Conservation (phyloP, 2,329 filamentous ascomycete genomes). For the Hypoxylon sp. region DNA sequence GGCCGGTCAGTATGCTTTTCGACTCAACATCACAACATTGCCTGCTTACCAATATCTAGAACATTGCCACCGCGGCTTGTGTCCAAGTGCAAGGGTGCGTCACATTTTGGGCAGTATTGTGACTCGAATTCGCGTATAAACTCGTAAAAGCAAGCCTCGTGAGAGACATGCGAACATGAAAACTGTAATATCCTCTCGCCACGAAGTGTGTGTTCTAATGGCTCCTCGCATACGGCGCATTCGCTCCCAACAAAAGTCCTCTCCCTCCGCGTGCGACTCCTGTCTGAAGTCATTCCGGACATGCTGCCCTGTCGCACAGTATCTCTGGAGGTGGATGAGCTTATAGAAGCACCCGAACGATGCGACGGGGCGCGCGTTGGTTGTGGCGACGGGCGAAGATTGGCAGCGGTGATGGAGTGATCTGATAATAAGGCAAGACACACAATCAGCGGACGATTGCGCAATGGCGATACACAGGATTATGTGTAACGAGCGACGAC, state of each 20-base stretch:
- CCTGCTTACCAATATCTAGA: constrained; percentile 80
- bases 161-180: constrained; percentile 94
- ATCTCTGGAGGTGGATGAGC: constrained; percentile 50
- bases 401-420: constrained; percentile 50
- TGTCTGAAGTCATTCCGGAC: constrained; percentile 76
- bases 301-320: constrained; percentile 53
- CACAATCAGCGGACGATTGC: constrained; percentile 38
- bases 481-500: constrained; percentile 31
- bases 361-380: constrained; percentile 50
- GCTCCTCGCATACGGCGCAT: constrained; percentile 96
- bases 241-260: constrained; percentile 94
- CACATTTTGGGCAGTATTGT: constrained; percentile 92
- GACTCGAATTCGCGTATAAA: constrained; percentile 95
- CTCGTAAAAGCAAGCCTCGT: constrained; percentile 98
- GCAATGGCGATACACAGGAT: constrained; percentile 24
- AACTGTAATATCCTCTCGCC: constrained; percentile 96
- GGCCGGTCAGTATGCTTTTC: constrained; percentile 31
- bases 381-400: constrained; percentile 43
- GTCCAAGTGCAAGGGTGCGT: constrained; percentile 89
- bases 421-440: constrained; percentile 43
- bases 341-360: constrained; percentile 50
- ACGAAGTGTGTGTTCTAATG: constrained; percentile 90
- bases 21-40: background rate
- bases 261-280: constrained; percentile 82
- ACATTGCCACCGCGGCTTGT: constrained; percentile 93